Evolutionary conservation across 2,329 filamentous ascomycete species (phyloP), one percentile per base, ranked within the genome.

Genomic region (Pseudopithomyces maydicus): DNA sequence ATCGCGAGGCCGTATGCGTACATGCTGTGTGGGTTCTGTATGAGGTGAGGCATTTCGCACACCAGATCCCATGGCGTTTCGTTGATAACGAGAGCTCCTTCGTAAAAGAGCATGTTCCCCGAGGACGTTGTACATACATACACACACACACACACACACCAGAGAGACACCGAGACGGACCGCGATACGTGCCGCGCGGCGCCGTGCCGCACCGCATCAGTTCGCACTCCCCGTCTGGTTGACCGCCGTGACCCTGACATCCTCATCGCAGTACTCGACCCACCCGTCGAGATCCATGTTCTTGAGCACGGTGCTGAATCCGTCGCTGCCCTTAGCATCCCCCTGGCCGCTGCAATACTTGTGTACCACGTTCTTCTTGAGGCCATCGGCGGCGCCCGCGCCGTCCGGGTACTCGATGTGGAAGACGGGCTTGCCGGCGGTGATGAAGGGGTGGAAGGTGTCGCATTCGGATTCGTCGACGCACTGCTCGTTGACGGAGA

Each of bases 401-500:
- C 78, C 80, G 42, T 82, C 78, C 2, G 86, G 86, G 66, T 91
- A 91, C 76, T 91, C 89, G 60, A 91, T 89, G 69, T 90, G 85
- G 70, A 90, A 90, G 32, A 91, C 88, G 1, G 88, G 88, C 72
- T 90, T 90, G 32, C 80, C 79, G 6, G 81, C 82, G 10, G 80
- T 65, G 54, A 88, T 81, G 66, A 90, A 90, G 3, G 81, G 73
- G 2, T 77, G 73, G 69, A 86, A 90, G 1, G 74, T 80, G 35
- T 77, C 75, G 68, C 88, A 90, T 70, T 90, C 87, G 4, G 75
- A 57, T 64, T 84, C 85, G 69, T 87, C 64, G 15, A 82, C 80
- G 70, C 89, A 91, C 74, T 90, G 83, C 78, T 91, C 89, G 72
- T 90, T 89, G 64, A 91, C 87, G 6, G 81, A 82, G 75, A 88